Conservation (phyloP, 305 asterid species). For the Fraxinus velutina region DNA sequence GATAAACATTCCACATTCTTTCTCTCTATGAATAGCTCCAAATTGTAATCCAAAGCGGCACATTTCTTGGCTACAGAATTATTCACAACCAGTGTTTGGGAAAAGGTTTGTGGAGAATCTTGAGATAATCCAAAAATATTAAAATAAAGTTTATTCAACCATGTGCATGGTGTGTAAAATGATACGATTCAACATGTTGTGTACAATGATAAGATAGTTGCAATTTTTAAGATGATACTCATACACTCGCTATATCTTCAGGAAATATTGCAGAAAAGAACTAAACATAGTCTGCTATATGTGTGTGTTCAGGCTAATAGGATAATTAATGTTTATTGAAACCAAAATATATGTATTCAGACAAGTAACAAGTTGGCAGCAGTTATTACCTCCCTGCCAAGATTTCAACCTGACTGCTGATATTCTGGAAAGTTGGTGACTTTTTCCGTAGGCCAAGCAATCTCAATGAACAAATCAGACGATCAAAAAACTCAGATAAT, state of each 20-base stretch:
- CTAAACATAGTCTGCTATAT: not conserved
- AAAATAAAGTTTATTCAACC: not conserved
- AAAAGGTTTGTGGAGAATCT: not conserved
- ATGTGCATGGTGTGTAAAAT: not conserved
- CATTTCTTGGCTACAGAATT: not conserved
- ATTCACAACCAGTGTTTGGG: not conserved
- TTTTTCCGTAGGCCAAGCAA: constrained; percentile 53
- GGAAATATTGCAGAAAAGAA: not conserved
- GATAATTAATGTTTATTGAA: not conserved
- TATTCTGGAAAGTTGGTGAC: constrained; percentile 49
- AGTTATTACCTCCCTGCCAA: constrained; percentile 59
- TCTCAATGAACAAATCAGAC: constrained; percentile 61
- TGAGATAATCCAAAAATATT: not conserved
- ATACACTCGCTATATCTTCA: not conserved
- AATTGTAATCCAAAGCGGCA: not conserved
- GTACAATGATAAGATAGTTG: not conserved
- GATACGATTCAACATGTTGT: not conserved
- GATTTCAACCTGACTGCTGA: constrained; percentile 57
- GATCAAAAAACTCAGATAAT: constrained; percentile 51
- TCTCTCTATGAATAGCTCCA: not conserved
- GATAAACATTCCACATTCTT: not conserved
- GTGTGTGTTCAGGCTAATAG: not conserved
- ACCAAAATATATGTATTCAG: not conserved
- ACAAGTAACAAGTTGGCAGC: not conserved
- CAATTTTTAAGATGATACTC: not conserved